A percentile compares a stretch with the other conserved stretches of the same genome.
phyloP scores from a whole-genome alignment of 1,284 basidiomycete species.

The Melampsora americana region DNA sequence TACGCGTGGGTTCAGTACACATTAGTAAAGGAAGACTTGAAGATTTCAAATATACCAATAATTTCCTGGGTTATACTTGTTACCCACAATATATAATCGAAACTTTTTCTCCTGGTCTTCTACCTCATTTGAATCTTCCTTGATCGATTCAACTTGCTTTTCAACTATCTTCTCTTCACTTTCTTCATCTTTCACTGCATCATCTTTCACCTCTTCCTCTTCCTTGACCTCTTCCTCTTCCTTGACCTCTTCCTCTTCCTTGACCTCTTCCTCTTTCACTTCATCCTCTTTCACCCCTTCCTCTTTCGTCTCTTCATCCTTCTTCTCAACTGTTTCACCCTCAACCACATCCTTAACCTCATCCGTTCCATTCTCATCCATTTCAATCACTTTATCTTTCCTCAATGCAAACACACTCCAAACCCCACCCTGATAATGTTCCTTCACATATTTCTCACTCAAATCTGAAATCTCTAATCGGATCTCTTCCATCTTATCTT shows the following conservation, averaged over 20 bases:
- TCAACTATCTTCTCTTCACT: not conserved
- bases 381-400: not conserved
- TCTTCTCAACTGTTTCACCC: not conserved
- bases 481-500: not conserved
- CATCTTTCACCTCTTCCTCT: constrained; percentile 1
- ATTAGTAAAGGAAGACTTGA: no score
- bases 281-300: constrained; percentile 11
- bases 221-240: no score
- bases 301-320: not conserved
- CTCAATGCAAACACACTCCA: constrained; percentile 21
- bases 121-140: constrained; percentile 58
- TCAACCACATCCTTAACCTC: not conserved
- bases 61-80: constrained; percentile 77
- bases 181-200: not conserved
- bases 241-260: no score
- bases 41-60: constrained; percentile 7
- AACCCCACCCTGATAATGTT: constrained; percentile 26
- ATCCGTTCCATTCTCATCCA: no score
- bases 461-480: not conserved
- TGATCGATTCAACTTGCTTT: not conserved
- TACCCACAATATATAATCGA: constrained; percentile 77
- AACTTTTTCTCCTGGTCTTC: not conserved
- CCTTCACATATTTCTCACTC: constrained; percentile 12
- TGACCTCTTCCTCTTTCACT: no score
- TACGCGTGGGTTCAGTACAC: no score